A percentile compares a stretch with the other conserved stretches of the same genome.
phyloP scores from a whole-genome alignment of 1,139 yeast species.

The Magnusiomyces ingens region DNA sequence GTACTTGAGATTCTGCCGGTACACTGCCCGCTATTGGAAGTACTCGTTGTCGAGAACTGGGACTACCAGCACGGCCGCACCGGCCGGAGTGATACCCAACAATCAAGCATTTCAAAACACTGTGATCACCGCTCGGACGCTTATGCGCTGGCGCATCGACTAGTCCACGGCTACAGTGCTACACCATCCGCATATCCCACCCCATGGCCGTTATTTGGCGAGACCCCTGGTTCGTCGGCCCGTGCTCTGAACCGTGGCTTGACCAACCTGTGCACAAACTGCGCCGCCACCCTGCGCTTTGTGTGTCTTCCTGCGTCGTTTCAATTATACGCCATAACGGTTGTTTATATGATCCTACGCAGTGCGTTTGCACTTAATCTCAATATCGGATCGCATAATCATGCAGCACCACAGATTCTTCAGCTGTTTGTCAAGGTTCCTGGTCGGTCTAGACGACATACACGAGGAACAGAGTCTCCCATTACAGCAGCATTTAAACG shows the following conservation, averaged over 20 bases:
- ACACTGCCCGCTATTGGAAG: not conserved
- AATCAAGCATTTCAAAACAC: not conserved
- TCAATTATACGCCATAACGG: too few relatives aligned
- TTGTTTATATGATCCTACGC: too few relatives aligned
- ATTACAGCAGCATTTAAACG: too few relatives aligned
- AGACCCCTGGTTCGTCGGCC: not conserved
- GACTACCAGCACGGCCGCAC: not conserved
- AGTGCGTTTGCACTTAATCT: too few relatives aligned
- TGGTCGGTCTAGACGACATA: too few relatives aligned
- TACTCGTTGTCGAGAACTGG: slow-evolving; percentile 4
- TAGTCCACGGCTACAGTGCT: not conserved
- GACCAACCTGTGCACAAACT: not conserved
- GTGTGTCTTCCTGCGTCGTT: not conserved
- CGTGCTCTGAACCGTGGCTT: not conserved
- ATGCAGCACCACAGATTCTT: too few relatives aligned
- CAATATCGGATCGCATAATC: too few relatives aligned
- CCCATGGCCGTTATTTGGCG: not conserved
- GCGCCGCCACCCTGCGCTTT: not conserved
- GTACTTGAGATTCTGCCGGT: not conserved
- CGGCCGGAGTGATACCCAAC: too few relatives aligned
- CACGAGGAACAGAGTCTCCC: too few relatives aligned
- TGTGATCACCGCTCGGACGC: not conserved
- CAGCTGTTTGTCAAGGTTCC: too few relatives aligned
- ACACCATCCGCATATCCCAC: not conserved
- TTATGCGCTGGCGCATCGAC: not conserved